Base-by-base conservation (phyloP, 495 filamentous ascomycete genomes). In the Aspergillus nanangensis region DNA sequence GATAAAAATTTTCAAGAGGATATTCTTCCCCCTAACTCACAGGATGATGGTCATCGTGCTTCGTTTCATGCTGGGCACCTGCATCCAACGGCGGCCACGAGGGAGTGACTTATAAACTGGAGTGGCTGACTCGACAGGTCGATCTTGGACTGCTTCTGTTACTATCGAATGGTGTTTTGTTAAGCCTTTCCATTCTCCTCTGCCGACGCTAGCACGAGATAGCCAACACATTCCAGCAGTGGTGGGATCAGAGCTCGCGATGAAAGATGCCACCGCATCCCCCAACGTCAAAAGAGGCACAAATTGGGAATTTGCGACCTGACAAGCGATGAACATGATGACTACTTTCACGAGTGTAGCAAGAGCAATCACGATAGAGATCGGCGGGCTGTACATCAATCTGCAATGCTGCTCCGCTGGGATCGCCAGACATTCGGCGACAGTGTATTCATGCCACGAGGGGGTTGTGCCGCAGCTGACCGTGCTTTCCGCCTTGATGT, bases 201-300 rank as follows among this genome's bases (percentile, higher is more conserved):
- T 29, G 25, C 11, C 11, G 11, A 29, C 25, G 11, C 25, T 5
- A 11, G 44, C 35, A 3, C 23, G 34, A 0, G 48, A 51, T 5
- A 52, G 27, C 1, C 49, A 44, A 38, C 48, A 44, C 19, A 29
- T 22, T 1, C 45, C 45, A 15, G 7, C 10, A 1, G 35, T 56
- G 29, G 40, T 39, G 4, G 18, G 17, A 34, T 56, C 53, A 7
- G 48, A 45, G 4, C 23, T 19, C 2, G 46, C 35, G 5, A 56
- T 25, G 24, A 56, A 56, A 1, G 48, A 56, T 5, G 48, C 36
- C 4, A 56, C 11, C 14, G 53, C 53, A 25, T 56, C 48, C 5
- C 53, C 53, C 1, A 50, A 37, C 1, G 41, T 56, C 23, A 56
- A 22, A 7, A 51, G 22, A 1, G 41, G 41, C 17, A 29, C 19